These are phyloP conservation scores for Alternaria triticimaculans DNA, from an alignment of 2,329 filamentous ascomycete genomes.

Conservation along the genomic window DNA sequence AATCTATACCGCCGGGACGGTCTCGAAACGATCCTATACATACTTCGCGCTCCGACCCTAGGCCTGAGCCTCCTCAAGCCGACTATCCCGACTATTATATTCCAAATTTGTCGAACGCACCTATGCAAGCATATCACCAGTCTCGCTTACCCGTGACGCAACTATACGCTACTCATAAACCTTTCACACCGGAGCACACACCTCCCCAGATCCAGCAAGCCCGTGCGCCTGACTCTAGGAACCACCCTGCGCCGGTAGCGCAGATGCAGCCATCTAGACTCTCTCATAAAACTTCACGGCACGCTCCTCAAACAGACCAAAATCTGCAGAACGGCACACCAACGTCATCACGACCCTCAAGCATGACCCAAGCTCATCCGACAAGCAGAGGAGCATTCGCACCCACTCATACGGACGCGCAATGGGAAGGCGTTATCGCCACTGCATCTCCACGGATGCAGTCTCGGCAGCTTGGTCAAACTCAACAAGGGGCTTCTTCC, in stretches of 20 bases:
- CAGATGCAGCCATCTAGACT: not conserved
- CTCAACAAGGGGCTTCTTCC: not conserved
- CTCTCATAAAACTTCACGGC: not conserved
- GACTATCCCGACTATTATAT: not conserved
- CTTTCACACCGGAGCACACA: not conserved
- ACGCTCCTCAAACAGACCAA: not conserved
- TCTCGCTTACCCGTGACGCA: not conserved
- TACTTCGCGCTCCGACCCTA: not conserved
- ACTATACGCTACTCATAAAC: not conserved
- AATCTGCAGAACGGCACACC: not conserved
- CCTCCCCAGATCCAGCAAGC: not conserved
- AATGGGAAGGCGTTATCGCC: slow-evolving; percentile 2
- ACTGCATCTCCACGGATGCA: slow-evolving; percentile 1
- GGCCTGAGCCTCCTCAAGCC: not conserved
- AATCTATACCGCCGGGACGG: not conserved
- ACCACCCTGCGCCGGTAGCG: not conserved
- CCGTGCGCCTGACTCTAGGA: not conserved
- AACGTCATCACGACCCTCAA: not conserved
- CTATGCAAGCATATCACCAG: not conserved
- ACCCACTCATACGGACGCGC: not conserved
- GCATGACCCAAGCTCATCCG: not conserved
- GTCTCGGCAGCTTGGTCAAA: not conserved
- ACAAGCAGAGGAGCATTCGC: not conserved
- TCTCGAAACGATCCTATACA: not conserved
- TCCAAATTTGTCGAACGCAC: not conserved